Evolutionary conservation across 2,329 filamentous ascomycete genomes (phyloP), one percentile per base, ranked within the genome.

Genomic region (Laburnicola sp.): DNA sequence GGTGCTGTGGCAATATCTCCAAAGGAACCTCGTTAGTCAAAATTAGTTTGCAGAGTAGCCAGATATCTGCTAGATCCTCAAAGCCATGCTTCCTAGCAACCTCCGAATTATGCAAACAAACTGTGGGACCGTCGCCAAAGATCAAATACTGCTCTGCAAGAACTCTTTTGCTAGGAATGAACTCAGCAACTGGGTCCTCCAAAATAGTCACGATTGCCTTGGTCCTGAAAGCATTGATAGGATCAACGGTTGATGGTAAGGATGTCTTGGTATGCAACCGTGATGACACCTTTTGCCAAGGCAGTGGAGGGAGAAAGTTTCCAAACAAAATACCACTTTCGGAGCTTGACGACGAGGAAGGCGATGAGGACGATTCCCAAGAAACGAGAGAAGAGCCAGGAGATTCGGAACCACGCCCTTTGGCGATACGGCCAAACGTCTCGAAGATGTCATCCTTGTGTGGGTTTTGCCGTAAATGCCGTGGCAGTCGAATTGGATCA

Each of bases 91-190:
- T 86, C 59, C 85, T 80, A 6, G 93, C 92, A 39, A 95, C 85
- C 1, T 76, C 75, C 6, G 91, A 89, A 70, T 99, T 99, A 63
- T 95, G 87, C 38, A 83, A 79, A 71, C 93, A 97, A 3, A 96
- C 85, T 32, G 87, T 82, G n/a, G 85, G 82, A 0, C 88, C 87
- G 54, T 91, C 85, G 3, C 91, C 91, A 68, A 94, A 92, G 10
- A 97, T 88, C 23, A 82, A 82, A 72, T 97, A 99, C 58, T 88
- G 83, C 50, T 84, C 78, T 2, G 91, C 94, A 54, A 97, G 81
- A 48, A 85, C 80, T 52, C 81, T 81, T 69, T 91, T 94, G 2
- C 89, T 88, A 0, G 92, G 92, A n/a, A 96, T 75, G 9, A 91
- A 71, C 41, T 82, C 77, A 7, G 83, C 82, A 25, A 95, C 70